These are phyloP conservation scores for Vickermania ingenoplastis DNA, from an alignment of 208 protist species.

Conservation along the genomic window DNA sequence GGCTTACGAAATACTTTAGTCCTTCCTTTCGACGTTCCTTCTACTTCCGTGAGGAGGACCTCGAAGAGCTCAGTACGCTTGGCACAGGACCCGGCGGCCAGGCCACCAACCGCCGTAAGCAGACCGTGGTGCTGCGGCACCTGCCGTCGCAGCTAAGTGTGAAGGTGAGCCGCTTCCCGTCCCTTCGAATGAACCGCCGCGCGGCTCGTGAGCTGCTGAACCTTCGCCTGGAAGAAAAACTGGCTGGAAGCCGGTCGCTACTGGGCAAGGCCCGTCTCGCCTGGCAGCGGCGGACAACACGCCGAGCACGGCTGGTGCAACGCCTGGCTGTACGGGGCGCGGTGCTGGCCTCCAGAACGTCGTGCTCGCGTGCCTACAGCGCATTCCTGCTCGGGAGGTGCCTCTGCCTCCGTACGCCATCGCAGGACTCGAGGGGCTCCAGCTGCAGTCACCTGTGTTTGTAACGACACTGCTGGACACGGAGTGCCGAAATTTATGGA, in stretches of 20 bases:
- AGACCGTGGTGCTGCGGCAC: slow-evolving; percentile 72
- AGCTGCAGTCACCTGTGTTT: too few relatives aligned
- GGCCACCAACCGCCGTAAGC: slow-evolving; percentile 81
- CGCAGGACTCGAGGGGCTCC: too few relatives aligned
- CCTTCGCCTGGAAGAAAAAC: slow-evolving; percentile 62
- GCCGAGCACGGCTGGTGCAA: not conserved
- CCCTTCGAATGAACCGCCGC: slow-evolving; percentile 73
- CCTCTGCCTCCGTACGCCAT: slow-evolving; percentile 10
- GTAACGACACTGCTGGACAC: too few relatives aligned
- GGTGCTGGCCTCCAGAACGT: slow-evolving; percentile 17
- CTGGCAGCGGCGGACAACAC: slow-evolving; percentile 12
- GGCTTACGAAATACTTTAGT: slow-evolving; percentile 49
- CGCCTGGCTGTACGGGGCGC: slow-evolving; percentile 10
- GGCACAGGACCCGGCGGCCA: slow-evolving; percentile 77
- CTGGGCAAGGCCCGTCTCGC: slow-evolving; percentile 21
- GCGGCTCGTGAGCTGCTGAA: slow-evolving; percentile 67
- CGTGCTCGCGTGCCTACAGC: slow-evolving; percentile 28
- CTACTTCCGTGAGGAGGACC: slow-evolving; percentile 74
- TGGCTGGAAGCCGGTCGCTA: slow-evolving; percentile 36
- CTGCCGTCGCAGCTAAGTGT: slow-evolving; percentile 51
- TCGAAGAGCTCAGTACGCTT: slow-evolving; percentile 64
- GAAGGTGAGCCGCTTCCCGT: slow-evolving; percentile 81
- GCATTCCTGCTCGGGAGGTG: slow-evolving; percentile 24
- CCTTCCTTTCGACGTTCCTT: slow-evolving; percentile 50
- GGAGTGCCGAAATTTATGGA: too few relatives aligned